Evolutionary conservation across 352 stramenopile genomes (phyloP), one percentile per base, ranked within the genome.

Genomic region (Globisporangium canariense): DNA sequence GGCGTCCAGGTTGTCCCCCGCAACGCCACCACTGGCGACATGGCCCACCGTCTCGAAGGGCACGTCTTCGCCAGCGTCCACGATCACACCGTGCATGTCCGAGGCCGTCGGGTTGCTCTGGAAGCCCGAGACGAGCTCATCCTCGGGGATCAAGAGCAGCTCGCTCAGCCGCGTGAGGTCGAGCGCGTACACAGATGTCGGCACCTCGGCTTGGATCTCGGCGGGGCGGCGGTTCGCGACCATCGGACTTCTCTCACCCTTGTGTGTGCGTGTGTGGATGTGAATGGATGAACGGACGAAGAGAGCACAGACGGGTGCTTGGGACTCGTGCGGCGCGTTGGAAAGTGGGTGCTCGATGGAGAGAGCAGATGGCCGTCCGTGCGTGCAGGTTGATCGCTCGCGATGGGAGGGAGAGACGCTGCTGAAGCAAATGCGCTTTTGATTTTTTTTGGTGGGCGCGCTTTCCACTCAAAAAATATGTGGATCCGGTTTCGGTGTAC

Each of bases 1-100:
- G 18, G 59, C 66, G 38, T 74, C 70, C 4, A 36, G 5, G 10
- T 16, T 28, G 3, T 41, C 53, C 11, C 2, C 40, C 41, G 41
- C 43, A 16, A 5, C 36, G 14, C 6, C 36, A 13, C 62, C 55
- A 14, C n/a, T 60, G 46, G 40, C 58, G n/a, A 63, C 57, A 13
- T 71, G 61, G 6, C 81, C 83, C 25, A 93, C 79, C 3, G 79
- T 83, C 61, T 93, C 83, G 57, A 93, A 91, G 0, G 83, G 80
- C 45, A 91, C 80, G 65, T 88, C 77, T 67, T 90, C 79, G 18
- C 83, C 83, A 36, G 81, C 77, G 62, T 93, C 82, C 11, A 93
- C 81, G 64, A 93, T 78, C 25, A 93, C 81, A 49, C 83, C 82
- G 54, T 93, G 83, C 68, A 93, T 93, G 47, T 88, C 81, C 22